Base-by-base conservation (phyloP, 495 filamentous ascomycete species). In the Margaritispora aquatica region DNA sequence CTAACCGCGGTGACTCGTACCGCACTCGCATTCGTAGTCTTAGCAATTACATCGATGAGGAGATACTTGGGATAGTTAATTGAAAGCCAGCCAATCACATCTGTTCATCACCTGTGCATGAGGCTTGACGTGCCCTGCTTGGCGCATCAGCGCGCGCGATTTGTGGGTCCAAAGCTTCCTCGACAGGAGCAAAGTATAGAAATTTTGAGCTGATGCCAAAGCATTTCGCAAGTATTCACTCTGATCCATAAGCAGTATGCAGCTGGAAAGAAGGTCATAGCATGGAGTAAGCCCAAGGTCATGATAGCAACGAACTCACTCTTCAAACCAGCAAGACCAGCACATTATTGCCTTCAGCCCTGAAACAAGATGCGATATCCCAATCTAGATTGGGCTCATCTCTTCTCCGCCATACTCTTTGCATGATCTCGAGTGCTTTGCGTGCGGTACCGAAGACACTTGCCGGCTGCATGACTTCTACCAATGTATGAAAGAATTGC, bases 341-440 rank as follows among this genome's bases (percentile, higher is more conserved):
- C 2, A 13, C 29, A 5, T 34, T 5, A 60, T 70, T 63, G 20
- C 67, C 69, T 29, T 74, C 63, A 19, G 62, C 65, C 50, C 63
- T 70, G 44, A 80, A 72, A 51, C 73, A 77, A 1, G 62, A 62
- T 8, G 73, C 70, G 1, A 78, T 47, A 50, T 80, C 76, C 60
- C 71, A 72, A 60, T 26, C 48, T 62, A 44, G 69, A 55, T 8
- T n/a, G n/a, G n/a, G n/a, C n/a, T n/a, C n/a, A n/a, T 70, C 65
- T 1, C 75, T 71, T 17, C 63, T 66, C 0, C 64, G 57, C 80
- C 80, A 82, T 24, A 78, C 80, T 22, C 70, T 66, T 56, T 77
- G 71, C 75, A 82, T 76, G 46, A 82, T 75, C 20, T 72, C 69
- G 48, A 80, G 63, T n/a, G 76, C 75, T 61, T 78, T 77, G 41